These are phyloP conservation scores for Fusarium sp. DNA, from an alignment of 2,329 filamentous ascomycete species.

Conservation along the genomic window DNA sequence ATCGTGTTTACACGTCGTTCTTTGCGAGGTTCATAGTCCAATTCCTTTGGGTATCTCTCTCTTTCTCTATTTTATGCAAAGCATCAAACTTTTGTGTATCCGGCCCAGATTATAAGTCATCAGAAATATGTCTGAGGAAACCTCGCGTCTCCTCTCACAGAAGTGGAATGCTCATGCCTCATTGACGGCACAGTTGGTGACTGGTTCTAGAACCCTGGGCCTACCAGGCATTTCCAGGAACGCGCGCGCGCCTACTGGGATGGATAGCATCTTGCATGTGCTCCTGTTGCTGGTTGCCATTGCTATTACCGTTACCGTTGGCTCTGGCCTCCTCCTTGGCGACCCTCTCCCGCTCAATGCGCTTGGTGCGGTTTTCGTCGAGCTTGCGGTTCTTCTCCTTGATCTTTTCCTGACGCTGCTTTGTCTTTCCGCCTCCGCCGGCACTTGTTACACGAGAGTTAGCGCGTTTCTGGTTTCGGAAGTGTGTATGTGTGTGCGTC, in stretches of 20 bases:
- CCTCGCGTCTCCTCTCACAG: neutral
- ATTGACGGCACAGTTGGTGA: slow-evolving; percentile 2
- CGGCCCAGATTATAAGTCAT: slow-evolving; percentile 21
- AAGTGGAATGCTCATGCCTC: neutral
- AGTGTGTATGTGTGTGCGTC: neutral
- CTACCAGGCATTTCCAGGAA: slow-evolving; percentile 43
- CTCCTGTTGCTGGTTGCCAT: slow-evolving; percentile 38
- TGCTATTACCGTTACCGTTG: slow-evolving; percentile 30
- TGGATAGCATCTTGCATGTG: slow-evolving; percentile 62
- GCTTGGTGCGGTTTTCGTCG: slow-evolving; percentile 73
- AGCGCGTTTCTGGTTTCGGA: slow-evolving; percentile 14
- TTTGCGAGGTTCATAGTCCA: slow-evolving; percentile 44
- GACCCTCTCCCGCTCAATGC: slow-evolving; percentile 64
- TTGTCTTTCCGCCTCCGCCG: slow-evolving; percentile 87
- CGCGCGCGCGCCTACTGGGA: slow-evolving; percentile 64
- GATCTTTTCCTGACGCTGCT: slow-evolving; percentile 82
- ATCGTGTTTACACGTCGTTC: no score
- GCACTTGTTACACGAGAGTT: slow-evolving; percentile 68
- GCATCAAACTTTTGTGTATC: slow-evolving; percentile 43
- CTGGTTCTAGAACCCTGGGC: neutral
- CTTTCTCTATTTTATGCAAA: slow-evolving; percentile 32
- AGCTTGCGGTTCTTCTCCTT: slow-evolving; percentile 89
- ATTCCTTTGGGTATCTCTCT: slow-evolving; percentile 51
- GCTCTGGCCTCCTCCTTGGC: slow-evolving; percentile 51
- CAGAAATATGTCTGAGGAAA: slow-evolving; percentile 16